Base-by-base conservation (phyloP, 1,284 basidiomycete genomes). In the Ustilago cynodontis region DNA sequence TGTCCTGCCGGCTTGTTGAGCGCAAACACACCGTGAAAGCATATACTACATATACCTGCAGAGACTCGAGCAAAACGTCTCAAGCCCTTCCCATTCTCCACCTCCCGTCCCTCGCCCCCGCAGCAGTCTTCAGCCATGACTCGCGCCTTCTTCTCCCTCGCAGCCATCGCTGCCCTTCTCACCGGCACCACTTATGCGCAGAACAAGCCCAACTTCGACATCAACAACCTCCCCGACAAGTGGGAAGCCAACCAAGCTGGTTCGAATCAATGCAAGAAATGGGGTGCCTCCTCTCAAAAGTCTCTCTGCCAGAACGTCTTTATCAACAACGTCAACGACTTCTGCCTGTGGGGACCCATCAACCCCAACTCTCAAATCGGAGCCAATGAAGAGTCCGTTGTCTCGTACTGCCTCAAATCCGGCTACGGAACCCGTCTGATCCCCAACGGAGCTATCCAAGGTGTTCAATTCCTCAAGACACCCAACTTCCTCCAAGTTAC, bases 391-490 rank as follows among this genome's bases (percentile, higher is more conserved):
- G 89, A 89, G 58, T 88, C 90, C 61, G 89, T 91, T 79, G 90
- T 92, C 53, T 87, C 92, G 37, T 93, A 91, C 90, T 93, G 92
- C 82, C 88, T 88, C 35, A 89, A 91, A 87, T 88, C 70, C 6
- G 78, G 79, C 39, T 71, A 74, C 50, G 72, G 59, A 55, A 90
- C 91, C 5, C 90, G 91, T 50, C 85, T 93, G 69, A 93, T 94
- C 75, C 93, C 93, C 22, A 88, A 91, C 65, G 93, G 92, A 22
- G 87, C 92, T 18, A 90, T 94, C 82, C 88, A 87, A 20, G 90
- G 91, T 59, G 93, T 91, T n/a, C 92, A 93, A 84, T 91, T 90
- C 74, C 87, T 90, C 66, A 88, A 90, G 82, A 90, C 93, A 6
- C 89, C 80, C 33, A 90, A 91, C 85, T 93, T 90, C 81, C 88